Evolutionary conservation across 495 filamentous ascomycete species (phyloP).

Genomic region (Peziza echinospora): DNA sequence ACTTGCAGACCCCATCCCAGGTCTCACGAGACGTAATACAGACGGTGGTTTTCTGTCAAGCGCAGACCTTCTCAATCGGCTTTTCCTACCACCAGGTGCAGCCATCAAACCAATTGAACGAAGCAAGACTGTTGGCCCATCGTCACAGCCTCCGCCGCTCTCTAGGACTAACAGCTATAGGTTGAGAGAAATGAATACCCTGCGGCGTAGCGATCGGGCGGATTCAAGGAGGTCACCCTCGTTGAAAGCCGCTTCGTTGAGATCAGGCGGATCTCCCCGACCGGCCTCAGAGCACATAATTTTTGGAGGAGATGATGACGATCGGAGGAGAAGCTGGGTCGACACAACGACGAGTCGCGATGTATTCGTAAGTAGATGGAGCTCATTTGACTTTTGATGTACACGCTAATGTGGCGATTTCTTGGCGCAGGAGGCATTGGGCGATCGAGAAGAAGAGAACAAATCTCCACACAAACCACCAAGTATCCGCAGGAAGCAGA

Average conservation of each 20-base stretch:
- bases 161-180: neutral
- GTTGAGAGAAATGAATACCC: neutral
- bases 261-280: slow-evolving; percentile 2
- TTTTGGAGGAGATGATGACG: slow-evolving; percentile 10
- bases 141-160: neutral
- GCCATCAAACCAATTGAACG: neutral
- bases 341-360: neutral
- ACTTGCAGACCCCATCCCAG: neutral
- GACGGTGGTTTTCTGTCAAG: neutral
- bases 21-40: neutral
- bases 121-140: neutral
- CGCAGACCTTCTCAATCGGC: neutral
- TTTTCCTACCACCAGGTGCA: neutral
- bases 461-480: slow-evolving; percentile 72
- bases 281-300: slow-evolving; percentile 16
- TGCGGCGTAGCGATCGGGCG: neutral
- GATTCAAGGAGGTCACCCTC: neutral
- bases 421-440: slow-evolving; percentile 67
- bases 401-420: slow-evolving; percentile 53
- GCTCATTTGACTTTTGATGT: slow-evolving; percentile 38
- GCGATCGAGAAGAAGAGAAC: slow-evolving; percentile 76
- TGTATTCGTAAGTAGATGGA: slow-evolving; percentile 29
- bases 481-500: slow-evolving; percentile 85
- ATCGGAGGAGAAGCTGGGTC: slow-evolving; percentile 25
- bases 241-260: neutral